Conservation (phyloP, 441 rosid species). For the Iberis amara region DNA sequence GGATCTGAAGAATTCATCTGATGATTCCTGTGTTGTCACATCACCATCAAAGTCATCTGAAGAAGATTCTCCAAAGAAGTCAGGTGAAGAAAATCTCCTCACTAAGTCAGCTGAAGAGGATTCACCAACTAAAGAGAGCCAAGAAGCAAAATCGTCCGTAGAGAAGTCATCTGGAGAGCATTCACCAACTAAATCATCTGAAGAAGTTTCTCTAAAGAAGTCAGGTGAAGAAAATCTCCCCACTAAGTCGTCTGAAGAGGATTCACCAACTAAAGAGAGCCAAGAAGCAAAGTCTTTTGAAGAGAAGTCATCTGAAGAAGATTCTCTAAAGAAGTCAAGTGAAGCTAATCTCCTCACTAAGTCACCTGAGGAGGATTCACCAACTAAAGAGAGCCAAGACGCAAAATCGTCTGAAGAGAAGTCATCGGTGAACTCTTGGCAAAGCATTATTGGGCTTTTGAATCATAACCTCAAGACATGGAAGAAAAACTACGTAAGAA, state of each 20-base stretch:
- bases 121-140: slow-evolving; percentile 16
- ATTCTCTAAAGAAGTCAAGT: background rate
- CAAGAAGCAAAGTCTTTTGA: slow-evolving; percentile 23
- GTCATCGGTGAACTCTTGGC: slow-evolving; percentile 43
- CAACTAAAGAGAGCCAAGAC: slow-evolving; percentile 19
- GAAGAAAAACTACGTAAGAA: slow-evolving; percentile 59
- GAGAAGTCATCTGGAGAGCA: slow-evolving; percentile 8
- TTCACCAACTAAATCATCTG: background rate
- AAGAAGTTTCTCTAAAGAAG: slow-evolving; percentile 2
- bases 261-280: slow-evolving; percentile 26
- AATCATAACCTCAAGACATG: slow-evolving; percentile 37
- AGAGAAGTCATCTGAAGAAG: slow-evolving; percentile 24
- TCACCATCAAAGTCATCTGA: slow-evolving; percentile 22
- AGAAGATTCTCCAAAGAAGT: slow-evolving; percentile 5
- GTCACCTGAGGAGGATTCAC: slow-evolving; percentile 23
- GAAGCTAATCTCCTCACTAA: slow-evolving; percentile 3
- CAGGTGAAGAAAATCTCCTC: background rate
- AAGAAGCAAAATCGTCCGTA: slow-evolving; percentile 14
- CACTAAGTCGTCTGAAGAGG: slow-evolving; percentile 7
- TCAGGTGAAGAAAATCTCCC: slow-evolving; percentile 3
- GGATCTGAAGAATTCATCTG: slow-evolving; percentile 26
- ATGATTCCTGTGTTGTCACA: slow-evolving; percentile 28
- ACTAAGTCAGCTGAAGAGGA: slow-evolving; percentile 7
- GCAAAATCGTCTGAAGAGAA: slow-evolving; percentile 26
- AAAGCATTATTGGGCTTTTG: slow-evolving; percentile 42